Base-by-base conservation (phyloP, 805 yeast genomes). In the Kodamaea kakaduensis region DNA sequence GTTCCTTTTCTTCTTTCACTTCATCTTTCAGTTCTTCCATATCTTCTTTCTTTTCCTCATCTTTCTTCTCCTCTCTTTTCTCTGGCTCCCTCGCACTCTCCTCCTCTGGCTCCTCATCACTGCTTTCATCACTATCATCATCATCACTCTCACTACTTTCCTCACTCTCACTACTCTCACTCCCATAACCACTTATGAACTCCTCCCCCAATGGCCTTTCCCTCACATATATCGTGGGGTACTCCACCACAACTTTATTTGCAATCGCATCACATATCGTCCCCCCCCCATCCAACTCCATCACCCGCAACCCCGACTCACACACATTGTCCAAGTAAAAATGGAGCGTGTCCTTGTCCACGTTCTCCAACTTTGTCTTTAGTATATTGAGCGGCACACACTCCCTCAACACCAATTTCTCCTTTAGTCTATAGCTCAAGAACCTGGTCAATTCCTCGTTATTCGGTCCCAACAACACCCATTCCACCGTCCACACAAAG, bases 401-500 rank as follows among this genome's bases (percentile, higher is more conserved):
- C 7, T 67, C 70, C 6, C 43, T 44, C 14, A 75, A 39, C 0
- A 41, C 28, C 2, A 50, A 34, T 9, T 47, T 47, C 39, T 75
- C 81, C 28, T 59, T 60, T 12, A 69, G 48, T 29, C 70, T 60
- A 38, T 52, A 70, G 39, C 72, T 71, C n/a, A 70, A 42, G 37
- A 71, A 67, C n/a, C 56, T 51, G 12, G 57, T 51, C 6, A 47
- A 22, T 14, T 58, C 59, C 3, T 35, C 24, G 1, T 52, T 59
- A 3, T 53, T 45, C 9, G 52, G 51, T 9, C 54, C 58, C 3
- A 73, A 54, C 2, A 79, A 41, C 1, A 74, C 51, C 84, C 87
- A 83, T 52, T 87, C 95, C 0, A 87, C 58, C 0, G 94, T 81
- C 96, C 96, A 87, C 12, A 73, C 73, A 52, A 73, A 86, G 6